phyloP scores from a whole-genome alignment of 2,329 filamentous ascomycete genomes.

The Dendryphion nanum region DNA sequence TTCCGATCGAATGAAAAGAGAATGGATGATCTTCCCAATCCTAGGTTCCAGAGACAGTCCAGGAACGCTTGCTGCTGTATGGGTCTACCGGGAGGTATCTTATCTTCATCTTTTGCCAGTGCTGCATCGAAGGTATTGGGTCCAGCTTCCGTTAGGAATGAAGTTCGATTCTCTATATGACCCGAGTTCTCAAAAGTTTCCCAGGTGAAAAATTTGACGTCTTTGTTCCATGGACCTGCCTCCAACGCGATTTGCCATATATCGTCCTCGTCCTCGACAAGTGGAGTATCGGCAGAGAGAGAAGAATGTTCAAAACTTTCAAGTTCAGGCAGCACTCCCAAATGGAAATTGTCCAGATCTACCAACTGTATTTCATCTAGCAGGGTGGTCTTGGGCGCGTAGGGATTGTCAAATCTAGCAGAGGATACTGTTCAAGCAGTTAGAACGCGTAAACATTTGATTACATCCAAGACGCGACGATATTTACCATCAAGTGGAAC shows the following conservation, averaged over 20 bases:
- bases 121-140: constrained; percentile 65
- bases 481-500: constrained; percentile 37
- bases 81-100: constrained; percentile 37
- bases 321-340: constrained; percentile 37
- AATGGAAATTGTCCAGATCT: constrained; percentile 41
- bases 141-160: constrained; percentile 69
- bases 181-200: constrained; percentile 58
- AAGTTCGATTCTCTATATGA: constrained; percentile 42
- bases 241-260: constrained; percentile 41
- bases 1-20: constrained; percentile 64
- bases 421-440: constrained; percentile 27
- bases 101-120: constrained; percentile 41
- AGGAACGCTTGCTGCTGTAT: constrained; percentile 39
- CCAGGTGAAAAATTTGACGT: constrained; percentile 61
- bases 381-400: constrained; percentile 35
- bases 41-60: constrained; percentile 61
- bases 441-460: constrained; percentile 19
- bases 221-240: constrained; percentile 28
- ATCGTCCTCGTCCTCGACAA: constrained; percentile 31
- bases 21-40: constrained; percentile 69
- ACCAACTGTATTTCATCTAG: constrained; percentile 37
- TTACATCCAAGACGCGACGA: constrained; percentile 26
- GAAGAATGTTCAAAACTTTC: constrained; percentile 30
- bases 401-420: constrained; percentile 40
- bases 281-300: constrained; percentile 23